These are phyloP conservation scores for Penicillium sp. DNA, from an alignment of 2,329 filamentous ascomycete genomes.

Conservation along the genomic window DNA sequence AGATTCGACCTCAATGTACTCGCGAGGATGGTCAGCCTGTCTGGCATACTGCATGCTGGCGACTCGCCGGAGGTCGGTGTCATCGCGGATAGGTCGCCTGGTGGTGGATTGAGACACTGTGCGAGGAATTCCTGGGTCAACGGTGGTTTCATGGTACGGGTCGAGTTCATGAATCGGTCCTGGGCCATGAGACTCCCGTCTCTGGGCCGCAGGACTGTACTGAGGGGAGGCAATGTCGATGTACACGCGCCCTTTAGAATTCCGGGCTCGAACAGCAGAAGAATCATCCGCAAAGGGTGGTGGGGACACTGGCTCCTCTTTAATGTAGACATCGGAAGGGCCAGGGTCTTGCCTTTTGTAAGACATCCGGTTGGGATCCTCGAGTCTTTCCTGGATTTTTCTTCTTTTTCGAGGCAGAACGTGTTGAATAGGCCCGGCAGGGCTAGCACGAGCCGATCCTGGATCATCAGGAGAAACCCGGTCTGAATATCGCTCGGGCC, in stretches of 20 bases:
- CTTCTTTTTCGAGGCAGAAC: slow-evolving; percentile 50
- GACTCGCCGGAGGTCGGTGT: slow-evolving; percentile 44
- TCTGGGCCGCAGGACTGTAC: slow-evolving; percentile 34
- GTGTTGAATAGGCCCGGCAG: slow-evolving; percentile 38
- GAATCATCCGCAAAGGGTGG: slow-evolving; percentile 48
- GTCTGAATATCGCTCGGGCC: slow-evolving; percentile 33
- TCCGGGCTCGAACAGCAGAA: slow-evolving; percentile 32
- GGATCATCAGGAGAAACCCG: slow-evolving; percentile 21
- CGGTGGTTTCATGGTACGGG: slow-evolving; percentile 28
- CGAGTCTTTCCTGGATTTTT: slow-evolving; percentile 40
- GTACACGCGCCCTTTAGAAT: slow-evolving; percentile 43
- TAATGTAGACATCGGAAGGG: slow-evolving; percentile 50
- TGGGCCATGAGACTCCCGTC: slow-evolving; percentile 28
- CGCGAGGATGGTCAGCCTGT: slow-evolving; percentile 38
- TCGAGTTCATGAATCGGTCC: slow-evolving; percentile 35
- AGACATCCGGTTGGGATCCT: slow-evolving; percentile 29
- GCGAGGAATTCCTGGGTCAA: slow-evolving; percentile 33
- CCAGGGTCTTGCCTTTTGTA: slow-evolving; percentile 32
- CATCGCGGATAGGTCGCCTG: slow-evolving; percentile 38
- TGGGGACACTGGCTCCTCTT: slow-evolving; percentile 58
- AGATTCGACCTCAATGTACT: slow-evolving; percentile 44
- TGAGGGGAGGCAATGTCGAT: slow-evolving; percentile 42
- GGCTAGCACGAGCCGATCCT: slow-evolving; percentile 41
- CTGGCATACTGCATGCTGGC: slow-evolving; percentile 44
- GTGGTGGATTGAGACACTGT: slow-evolving; percentile 38